phyloP scores from a whole-genome alignment of 805 yeast species.

The Schizosaccharomyces cryophilus region DNA sequence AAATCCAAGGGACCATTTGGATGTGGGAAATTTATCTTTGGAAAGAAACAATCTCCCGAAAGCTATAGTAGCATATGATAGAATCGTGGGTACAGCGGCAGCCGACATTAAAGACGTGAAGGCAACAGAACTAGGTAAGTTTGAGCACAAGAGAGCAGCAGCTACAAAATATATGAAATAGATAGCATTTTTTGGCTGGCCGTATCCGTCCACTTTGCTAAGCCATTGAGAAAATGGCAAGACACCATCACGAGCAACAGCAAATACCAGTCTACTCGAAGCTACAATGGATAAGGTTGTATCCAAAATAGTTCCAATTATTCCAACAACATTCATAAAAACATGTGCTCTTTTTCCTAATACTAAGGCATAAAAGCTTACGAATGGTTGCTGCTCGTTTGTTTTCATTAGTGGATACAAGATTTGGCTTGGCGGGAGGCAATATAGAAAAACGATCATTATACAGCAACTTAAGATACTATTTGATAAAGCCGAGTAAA shows the following conservation, averaged over 20 bases:
- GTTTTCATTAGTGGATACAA: slow-evolving; percentile 7
- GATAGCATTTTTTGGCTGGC: slow-evolving; percentile 9
- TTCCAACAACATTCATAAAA: slow-evolving; percentile 7
- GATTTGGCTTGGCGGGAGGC: slow-evolving; percentile 6
- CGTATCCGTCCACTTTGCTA: slow-evolving; percentile 5
- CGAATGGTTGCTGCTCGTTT: slow-evolving; percentile 10
- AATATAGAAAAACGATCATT: slow-evolving; percentile 7
- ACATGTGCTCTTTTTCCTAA: slow-evolving; percentile 9
- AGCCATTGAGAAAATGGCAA: slow-evolving; percentile 9
- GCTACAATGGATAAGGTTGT: slow-evolving; percentile 8
- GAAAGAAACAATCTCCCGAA: slow-evolving; percentile 8
- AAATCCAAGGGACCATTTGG: slow-evolving; percentile 7
- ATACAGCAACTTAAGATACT: slow-evolving; percentile 6
- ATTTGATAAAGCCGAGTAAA: slow-evolving; percentile 8
- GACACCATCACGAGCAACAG: slow-evolving; percentile 10
- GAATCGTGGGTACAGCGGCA: slow-evolving; percentile 10
- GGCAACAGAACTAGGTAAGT: slow-evolving; percentile 9
- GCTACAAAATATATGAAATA: slow-evolving; percentile 8
- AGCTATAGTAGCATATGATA: slow-evolving; percentile 8
- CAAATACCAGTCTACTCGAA: slow-evolving; percentile 9
- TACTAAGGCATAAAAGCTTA: slow-evolving; percentile 8
- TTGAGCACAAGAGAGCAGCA: slow-evolving; percentile 8
- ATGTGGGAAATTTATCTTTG: slow-evolving; percentile 2
- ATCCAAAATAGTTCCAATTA: slow-evolving; percentile 5
- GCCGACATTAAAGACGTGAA: slow-evolving; percentile 9